Evolutionary conservation across 768 basidiomycete genomes (phyloP), one percentile per base, ranked within the genome.

Genomic region (Xerocomus spinulosus): DNA sequence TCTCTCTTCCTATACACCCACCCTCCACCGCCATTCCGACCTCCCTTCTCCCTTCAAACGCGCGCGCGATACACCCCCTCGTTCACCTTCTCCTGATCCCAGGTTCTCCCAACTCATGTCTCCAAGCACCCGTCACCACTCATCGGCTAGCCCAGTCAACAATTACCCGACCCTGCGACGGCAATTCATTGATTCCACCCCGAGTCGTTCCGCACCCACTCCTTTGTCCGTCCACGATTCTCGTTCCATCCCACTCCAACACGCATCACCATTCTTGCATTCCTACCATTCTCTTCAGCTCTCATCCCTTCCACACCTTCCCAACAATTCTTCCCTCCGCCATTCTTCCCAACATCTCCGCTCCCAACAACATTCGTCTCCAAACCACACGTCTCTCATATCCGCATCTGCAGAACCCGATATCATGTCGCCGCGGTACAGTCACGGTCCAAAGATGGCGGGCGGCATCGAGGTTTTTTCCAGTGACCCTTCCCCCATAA

Each of bases 371-470:
- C 46, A 49, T 41, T 46, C 51, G 37, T 52, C 53, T 21, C 55
- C 57, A 14, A 21, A 26, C 10, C 59, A 44, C 10, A 3, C 49
- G 10, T 2, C 43, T 21, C 28, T 42, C 28, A 5, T 30, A 4
- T 32, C 15, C 9, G 23, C 21, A 18, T n/a, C 39, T 17, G 10
- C 41, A 18, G 52, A 54, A 15, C 3, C 42, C 23, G 48, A 44
- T 9, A 2, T 30, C 43, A 49, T 59, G 53, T 52, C 59, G 21
- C 61, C 62, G 0, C 53, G 53, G 4, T 59, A 53, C 44, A 45
- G 48, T 12, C 23, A 51, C 24, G 61, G 56, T 24, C 61, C 61
- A 34, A 66, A 46, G 44, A 64, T 61, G 62, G 61, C 61, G 6
- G 63, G 63, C 2, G 63, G 63, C 17, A 53, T 66, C 30, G 35